These are phyloP conservation scores for Nicotiana obtusifolia DNA, from an alignment of 257 asterid genomes.

Conservation along the genomic window DNA sequence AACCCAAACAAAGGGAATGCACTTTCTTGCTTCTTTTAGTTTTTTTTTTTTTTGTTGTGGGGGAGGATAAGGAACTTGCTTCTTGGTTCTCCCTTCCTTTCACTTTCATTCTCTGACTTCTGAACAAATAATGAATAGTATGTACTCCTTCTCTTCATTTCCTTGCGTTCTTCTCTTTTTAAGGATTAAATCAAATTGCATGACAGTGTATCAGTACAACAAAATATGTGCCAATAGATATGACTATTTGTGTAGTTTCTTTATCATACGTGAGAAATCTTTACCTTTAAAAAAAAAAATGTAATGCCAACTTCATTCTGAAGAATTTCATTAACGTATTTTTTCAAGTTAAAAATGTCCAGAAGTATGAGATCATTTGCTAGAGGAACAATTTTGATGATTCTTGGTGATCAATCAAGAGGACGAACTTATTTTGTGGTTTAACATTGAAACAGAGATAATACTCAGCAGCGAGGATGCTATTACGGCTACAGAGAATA, in stretches of 20 bases:
- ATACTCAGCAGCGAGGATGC: conserved; percentile 61
- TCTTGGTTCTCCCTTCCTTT: background rate
- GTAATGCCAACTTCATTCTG: background rate
- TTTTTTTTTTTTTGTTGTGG: too few species aligned
- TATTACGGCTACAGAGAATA: conserved; percentile 37
- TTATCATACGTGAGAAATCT: background rate
- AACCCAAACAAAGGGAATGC: background rate
- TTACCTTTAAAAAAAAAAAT: background rate
- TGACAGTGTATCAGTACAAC: background rate
- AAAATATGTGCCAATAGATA: background rate
- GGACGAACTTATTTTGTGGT: background rate
- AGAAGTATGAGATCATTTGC: background rate
- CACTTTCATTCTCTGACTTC: background rate
- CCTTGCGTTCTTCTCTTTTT: background rate
- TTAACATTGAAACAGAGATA: conserved; percentile 43
- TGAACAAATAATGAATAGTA: background rate
- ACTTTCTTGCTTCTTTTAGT: background rate
- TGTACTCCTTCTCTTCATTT: background rate
- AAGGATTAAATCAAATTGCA: background rate
- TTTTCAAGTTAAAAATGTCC: background rate
- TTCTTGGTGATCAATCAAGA: conserved; percentile 8
- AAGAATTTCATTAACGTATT: background rate
- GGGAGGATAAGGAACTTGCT: background rate
- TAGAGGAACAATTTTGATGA: background rate
- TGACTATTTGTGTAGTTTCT: background rate